Conservation (phyloP, 768 basidiomycete species). For the Tulasnella calospora region DNA sequence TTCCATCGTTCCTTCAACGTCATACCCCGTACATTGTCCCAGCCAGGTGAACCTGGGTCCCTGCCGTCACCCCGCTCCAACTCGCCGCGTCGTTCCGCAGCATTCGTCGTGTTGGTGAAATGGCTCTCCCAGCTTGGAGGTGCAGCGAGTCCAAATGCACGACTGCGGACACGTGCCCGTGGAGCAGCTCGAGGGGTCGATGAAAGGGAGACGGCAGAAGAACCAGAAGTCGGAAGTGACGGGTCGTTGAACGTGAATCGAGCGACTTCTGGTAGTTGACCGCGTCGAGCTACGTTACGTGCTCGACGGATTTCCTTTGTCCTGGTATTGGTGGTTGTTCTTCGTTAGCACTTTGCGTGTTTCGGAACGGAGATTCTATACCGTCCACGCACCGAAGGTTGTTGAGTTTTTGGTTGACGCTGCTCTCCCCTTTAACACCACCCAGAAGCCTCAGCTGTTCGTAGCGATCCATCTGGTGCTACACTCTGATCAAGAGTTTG, state of each 20-base stretch:
- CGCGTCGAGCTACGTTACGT: background rate
- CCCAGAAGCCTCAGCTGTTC: background rate
- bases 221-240: conserved; percentile 11
- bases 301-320: background rate
- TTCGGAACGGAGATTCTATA: background rate
- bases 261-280: background rate
- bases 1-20: background rate
- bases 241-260: conserved; percentile 22
- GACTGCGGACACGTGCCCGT: background rate
- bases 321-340: background rate
- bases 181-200: conserved; percentile 1
- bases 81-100: background rate
- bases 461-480: background rate
- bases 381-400: background rate
- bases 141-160: conserved; percentile 3
- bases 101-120: background rate
- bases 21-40: background rate
- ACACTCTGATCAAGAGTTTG: background rate
- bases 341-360: background rate
- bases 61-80: background rate
- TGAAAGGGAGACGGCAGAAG: background rate
- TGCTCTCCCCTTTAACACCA: background rate
- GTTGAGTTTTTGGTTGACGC: background rate
- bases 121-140: conserved; percentile 14
- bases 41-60: background rate